Percentiles rank a stretch among this genome's conserved stretches.
These are phyloP conservation scores for Colletotrichum sp. DNA, from an alignment of 2,329 filamentous ascomycete genomes.

Conservation along the genomic window DNA sequence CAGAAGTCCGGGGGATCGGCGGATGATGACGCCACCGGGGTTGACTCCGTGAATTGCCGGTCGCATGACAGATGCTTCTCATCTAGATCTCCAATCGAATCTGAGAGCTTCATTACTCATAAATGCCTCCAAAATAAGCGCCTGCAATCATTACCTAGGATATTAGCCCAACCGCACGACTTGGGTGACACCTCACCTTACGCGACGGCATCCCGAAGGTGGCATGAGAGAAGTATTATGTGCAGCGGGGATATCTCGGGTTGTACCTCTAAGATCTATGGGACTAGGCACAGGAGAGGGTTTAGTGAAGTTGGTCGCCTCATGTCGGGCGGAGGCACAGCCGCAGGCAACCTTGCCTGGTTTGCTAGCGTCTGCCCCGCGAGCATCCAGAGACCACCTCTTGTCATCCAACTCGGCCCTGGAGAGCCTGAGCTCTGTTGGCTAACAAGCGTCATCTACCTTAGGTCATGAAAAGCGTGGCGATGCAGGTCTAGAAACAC, in stretches of 20 bases:
- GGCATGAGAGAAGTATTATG: too few relatives aligned
- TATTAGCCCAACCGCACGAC: background rate
- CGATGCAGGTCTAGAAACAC: too few relatives aligned
- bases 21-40: background rate
- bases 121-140: rapidly evolving
- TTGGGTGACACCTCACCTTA: background rate
- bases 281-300: rapidly evolving
- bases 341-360: background rate
- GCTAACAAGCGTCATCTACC: background rate
- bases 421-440: rapidly evolving
- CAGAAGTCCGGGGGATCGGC: background rate
- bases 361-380: background rate
- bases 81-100: background rate
- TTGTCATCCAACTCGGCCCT: background rate
- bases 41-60: background rate
- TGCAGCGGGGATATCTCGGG: background rate
- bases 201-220: background rate
- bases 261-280: background rate
- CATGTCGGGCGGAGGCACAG: background rate
- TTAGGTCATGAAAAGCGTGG: too few relatives aligned
- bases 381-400: background rate
- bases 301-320: rapidly evolving
- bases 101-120: background rate
- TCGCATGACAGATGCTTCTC: background rate
- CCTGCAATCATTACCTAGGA: background rate